Base-by-base conservation (phyloP, 2,329 filamentous ascomycete genomes). In the Teratosphaeria pseudoeucalypti region DNA sequence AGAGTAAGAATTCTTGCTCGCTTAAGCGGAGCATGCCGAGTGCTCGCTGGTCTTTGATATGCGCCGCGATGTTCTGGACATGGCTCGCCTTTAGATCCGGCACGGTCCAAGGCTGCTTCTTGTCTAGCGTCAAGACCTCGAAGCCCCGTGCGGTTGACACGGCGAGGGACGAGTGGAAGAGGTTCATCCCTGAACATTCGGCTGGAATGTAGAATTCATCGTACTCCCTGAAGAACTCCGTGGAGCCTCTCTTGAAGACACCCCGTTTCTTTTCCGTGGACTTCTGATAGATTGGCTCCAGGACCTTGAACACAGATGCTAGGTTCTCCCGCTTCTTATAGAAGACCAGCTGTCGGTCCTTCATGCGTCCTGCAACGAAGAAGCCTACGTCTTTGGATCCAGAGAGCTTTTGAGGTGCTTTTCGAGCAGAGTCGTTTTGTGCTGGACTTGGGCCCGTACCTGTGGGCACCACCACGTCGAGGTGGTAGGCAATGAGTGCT, bases 201-300 rank as follows among this genome's bases (percentile, higher is more conserved):
- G 89, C 87, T 0, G 94, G 94, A 66, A 99, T 92, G 76, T 97
- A 99, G 75, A 99, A 99, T 67, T 97, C 94, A 76, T 99, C 94
- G 72, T 92, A 99, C 71, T 99, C 94, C 63, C 94, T 88, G 85
- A 97, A 99, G 68, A 92, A 92, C 68, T 99, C 94, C 0, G 92
- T 96, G 61, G 83, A 85, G 23, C 90, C 90, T 10, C 82, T 82
- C 19, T 85, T 78, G 70, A 84, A 85, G 64, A 87, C 78, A 9
- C 90, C 85, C 4, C 85, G 83, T 68, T 87, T 89, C 78, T 89
- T 92, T 70, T 95, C 89, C 0, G 89, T 86, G 0, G 91, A 88
- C 71, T 96, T 96, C 66, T 96, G 92, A 70, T 94, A 89, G 29
- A 99, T 90, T 0, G 94, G 94, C 72, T 99, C 94, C 9, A 99